A percentile compares a stretch with the other conserved stretches of the same genome.
phyloP scores from a whole-genome alignment of 192 early-diverging fungal genomes.

The Podila verticillata region DNA sequence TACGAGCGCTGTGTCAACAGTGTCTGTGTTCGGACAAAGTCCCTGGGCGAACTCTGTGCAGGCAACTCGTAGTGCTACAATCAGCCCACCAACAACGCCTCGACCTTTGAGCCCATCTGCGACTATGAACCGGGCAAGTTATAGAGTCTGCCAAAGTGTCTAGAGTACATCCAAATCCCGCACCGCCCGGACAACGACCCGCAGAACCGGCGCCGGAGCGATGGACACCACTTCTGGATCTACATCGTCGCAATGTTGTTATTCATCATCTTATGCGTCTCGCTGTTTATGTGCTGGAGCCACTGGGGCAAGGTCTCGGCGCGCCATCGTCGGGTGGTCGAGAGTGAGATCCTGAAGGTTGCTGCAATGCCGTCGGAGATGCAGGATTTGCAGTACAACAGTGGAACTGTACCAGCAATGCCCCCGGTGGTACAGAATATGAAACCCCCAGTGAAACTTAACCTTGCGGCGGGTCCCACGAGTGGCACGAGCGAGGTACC shows the following conservation, averaged over 20 bases:
- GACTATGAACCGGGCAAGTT: conserved; percentile 6
- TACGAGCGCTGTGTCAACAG: conserved; percentile 1
- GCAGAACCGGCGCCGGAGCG: no score
- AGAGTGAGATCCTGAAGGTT: no score
- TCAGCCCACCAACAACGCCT: background rate
- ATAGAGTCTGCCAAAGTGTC: background rate
- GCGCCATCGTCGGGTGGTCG: background rate
- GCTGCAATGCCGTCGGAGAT: background rate
- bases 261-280: background rate
- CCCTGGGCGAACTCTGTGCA: background rate
- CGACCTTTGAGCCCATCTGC: background rate
- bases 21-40: background rate
- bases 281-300: background rate
- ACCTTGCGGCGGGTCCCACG: no score
- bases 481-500: no score
- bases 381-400: background rate
- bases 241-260: background rate
- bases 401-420: background rate
- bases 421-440: background rate
- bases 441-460: background rate
- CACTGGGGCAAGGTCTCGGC: background rate
- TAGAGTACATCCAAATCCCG: background rate
- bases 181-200: background rate
- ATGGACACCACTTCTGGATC: background rate
- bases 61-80: conserved; percentile 14